phyloP scores from a whole-genome alignment of 768 basidiomycete species.

The Podaxis sp. region DNA sequence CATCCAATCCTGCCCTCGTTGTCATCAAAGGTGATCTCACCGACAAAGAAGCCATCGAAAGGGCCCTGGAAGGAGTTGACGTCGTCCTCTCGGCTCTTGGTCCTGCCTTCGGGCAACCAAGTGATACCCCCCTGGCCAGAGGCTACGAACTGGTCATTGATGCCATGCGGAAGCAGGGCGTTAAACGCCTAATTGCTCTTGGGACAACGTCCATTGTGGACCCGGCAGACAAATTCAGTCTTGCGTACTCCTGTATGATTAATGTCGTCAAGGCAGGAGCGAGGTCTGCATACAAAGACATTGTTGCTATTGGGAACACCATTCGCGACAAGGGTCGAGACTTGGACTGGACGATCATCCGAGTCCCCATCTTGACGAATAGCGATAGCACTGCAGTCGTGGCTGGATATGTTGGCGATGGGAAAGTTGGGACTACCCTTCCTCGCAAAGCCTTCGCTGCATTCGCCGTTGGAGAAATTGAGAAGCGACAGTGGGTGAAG shows the following conservation, averaged over 20 bases:
- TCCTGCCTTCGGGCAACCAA: conserved; percentile 43
- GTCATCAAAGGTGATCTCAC: conserved; percentile 57
- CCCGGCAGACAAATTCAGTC: conserved; percentile 54
- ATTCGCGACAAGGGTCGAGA: conserved; percentile 48
- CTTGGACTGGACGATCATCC: conserved; percentile 68
- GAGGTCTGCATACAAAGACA: conserved; percentile 61
- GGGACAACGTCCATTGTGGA: conserved; percentile 69
- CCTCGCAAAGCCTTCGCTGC: conserved; percentile 59
- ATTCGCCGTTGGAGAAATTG: conserved; percentile 60
- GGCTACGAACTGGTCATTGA: conserved; percentile 58
- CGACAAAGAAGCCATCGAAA: conserved; percentile 46
- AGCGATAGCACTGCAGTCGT: conserved; percentile 43
- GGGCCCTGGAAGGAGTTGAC: conserved; percentile 57
- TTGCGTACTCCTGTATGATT: conserved; percentile 44
- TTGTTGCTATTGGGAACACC: conserved; percentile 61
- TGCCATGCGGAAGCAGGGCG: conserved; percentile 48
- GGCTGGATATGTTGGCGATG: conserved; percentile 71
- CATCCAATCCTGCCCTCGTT: conserved; percentile 38
- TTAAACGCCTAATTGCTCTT: conserved; percentile 64
- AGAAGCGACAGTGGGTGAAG: conserved; percentile 58
- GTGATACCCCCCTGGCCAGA: conserved; percentile 58
- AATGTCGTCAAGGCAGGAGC: conserved; percentile 43
- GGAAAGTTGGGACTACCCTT: conserved; percentile 47
- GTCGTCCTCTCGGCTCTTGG: conserved; percentile 70
- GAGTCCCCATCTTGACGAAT: conserved; percentile 65